Percentiles rank a stretch among this genome's conserved stretches.
Evolutionary conservation across 768 basidiomycete genomes (phyloP).

Genomic region (Boletus huronensis): DNA sequence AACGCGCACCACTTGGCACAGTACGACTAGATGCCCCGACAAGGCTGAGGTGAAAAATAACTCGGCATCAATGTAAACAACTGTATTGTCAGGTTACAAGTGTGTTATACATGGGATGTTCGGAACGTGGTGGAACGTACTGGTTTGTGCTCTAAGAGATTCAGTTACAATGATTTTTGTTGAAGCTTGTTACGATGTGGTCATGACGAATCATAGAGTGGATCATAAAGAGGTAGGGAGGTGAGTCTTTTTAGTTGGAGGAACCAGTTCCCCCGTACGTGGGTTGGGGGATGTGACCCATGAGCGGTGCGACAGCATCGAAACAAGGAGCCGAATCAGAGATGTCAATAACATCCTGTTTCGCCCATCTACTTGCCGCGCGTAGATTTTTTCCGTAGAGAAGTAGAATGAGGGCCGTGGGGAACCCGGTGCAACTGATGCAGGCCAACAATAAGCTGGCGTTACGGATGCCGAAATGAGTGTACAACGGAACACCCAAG

Average conservation of each 20-base stretch:
- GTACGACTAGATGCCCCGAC: not conserved
- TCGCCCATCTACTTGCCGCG: slow-evolving; percentile 19
- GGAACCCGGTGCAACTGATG: slow-evolving; percentile 20
- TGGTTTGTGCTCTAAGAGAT: not conserved
- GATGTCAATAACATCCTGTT: slow-evolving; percentile 8
- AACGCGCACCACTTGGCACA: not conserved
- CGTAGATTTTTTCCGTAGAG: slow-evolving; percentile 15
- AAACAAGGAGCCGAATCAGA: not conserved
- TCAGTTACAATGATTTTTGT: not conserved
- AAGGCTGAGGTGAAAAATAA: not conserved
- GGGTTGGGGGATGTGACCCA: slow-evolving; percentile 2
- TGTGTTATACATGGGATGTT: not conserved
- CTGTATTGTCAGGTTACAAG: not conserved
- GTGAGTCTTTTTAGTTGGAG: not conserved
- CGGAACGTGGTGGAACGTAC: not conserved
- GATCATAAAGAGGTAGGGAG: not conserved
- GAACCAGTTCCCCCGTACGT: slow-evolving; percentile 13
- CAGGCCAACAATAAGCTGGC: slow-evolving; percentile 21
- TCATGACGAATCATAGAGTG: not conserved
- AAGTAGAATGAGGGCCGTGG: slow-evolving; percentile 13
- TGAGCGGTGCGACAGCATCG: slow-evolving; percentile 3
- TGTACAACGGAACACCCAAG: slow-evolving; percentile 18
- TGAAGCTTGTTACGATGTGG: too few relatives aligned
- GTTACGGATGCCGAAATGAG: slow-evolving; percentile 14
- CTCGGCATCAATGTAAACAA: not conserved